Evolutionary conservation across 805 yeast species (phyloP).

Genomic region (Novakomyces olei): DNA sequence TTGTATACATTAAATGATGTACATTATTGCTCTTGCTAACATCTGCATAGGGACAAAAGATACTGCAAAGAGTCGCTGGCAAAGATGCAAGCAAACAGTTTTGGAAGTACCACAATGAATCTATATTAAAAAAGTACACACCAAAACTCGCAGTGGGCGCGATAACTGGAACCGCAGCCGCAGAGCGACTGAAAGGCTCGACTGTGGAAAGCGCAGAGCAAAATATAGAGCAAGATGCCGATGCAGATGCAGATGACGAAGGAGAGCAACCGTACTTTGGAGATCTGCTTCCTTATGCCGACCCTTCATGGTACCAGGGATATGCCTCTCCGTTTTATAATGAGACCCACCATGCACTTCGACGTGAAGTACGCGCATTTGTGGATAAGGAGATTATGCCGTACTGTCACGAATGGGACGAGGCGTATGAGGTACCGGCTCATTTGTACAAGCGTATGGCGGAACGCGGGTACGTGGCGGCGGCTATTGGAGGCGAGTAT

Average conservation of each 20-base stretch:
- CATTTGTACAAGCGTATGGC: conserved; percentile 15
- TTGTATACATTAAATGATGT: no score
- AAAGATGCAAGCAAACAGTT: conserved; percentile 54
- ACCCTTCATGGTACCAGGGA: conserved; percentile 22
- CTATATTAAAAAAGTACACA: conserved; percentile 11
- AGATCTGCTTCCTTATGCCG: conserved; percentile 19
- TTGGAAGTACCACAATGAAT: conserved; percentile 23
- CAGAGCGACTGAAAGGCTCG: no score
- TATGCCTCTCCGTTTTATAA: conserved; percentile 18
- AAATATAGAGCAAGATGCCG: no score
- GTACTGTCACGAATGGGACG: conserved; percentile 24
- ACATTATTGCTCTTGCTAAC: no score
- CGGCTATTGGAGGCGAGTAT: conserved; percentile 17
- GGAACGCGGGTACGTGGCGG: conserved; percentile 20
- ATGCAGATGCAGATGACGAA: no score
- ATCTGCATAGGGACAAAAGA: no score
- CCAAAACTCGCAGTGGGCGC: conserved; percentile 12
- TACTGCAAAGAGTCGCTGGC: no score
- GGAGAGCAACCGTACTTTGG: conserved; percentile 10
- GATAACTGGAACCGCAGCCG: conserved; percentile 6
- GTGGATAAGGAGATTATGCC: conserved; percentile 19
- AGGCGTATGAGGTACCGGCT: conserved; percentile 15
- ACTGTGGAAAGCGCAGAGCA: no score
- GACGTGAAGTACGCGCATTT: conserved; percentile 20
- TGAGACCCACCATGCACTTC: conserved; percentile 20